A percentile compares a stretch with the other conserved stretches of the same genome.
These are phyloP conservation scores for Fomitopsis pinicola DNA, from an alignment of 1,284 basidiomycete genomes.

Conservation along the genomic window DNA sequence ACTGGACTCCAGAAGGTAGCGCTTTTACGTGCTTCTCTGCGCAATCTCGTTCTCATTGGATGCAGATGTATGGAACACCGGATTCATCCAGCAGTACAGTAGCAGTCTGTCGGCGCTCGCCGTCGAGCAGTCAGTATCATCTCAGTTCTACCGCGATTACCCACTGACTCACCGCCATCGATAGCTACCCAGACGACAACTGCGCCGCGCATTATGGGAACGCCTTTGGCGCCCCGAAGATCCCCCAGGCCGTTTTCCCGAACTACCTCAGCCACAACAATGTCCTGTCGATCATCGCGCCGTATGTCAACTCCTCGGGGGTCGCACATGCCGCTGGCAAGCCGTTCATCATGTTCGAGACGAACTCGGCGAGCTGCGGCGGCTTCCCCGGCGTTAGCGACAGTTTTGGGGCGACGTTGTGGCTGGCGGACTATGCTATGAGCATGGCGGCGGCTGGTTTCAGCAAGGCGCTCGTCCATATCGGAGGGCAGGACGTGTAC, in stretches of 20 bases:
- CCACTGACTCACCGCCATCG: background rate
- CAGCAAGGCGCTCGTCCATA: constrained; percentile 51
- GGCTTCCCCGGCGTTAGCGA: constrained; percentile 76
- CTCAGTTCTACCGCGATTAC: background rate
- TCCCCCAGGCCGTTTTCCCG: constrained; percentile 52
- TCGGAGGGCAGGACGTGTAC: constrained; percentile 64
- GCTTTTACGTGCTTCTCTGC: no score
- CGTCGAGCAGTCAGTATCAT: constrained; percentile 2
- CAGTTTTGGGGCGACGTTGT: constrained; percentile 46
- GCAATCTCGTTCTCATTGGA: no score
- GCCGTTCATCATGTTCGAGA: constrained; percentile 68
- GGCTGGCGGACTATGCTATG: constrained; percentile 37
- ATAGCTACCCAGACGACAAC: constrained; percentile 45
- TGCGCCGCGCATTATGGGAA: constrained; percentile 30
- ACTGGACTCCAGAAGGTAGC: constrained; percentile 42
- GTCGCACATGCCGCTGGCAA: constrained; percentile 37
- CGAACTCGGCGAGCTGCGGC: constrained; percentile 79
- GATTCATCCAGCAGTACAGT: constrained; percentile 46
- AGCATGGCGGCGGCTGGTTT: constrained; percentile 53
- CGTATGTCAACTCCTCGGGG: constrained; percentile 45
- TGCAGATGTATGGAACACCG: constrained; percentile 50
- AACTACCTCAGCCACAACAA: constrained; percentile 56
- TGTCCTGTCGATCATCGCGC: constrained; percentile 38
- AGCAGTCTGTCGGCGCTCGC: constrained; percentile 42
- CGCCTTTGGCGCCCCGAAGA: constrained; percentile 22